Conservation (phyloP, 2,329 filamentous ascomycete genomes). For the Colletotrichum sidae region DNA sequence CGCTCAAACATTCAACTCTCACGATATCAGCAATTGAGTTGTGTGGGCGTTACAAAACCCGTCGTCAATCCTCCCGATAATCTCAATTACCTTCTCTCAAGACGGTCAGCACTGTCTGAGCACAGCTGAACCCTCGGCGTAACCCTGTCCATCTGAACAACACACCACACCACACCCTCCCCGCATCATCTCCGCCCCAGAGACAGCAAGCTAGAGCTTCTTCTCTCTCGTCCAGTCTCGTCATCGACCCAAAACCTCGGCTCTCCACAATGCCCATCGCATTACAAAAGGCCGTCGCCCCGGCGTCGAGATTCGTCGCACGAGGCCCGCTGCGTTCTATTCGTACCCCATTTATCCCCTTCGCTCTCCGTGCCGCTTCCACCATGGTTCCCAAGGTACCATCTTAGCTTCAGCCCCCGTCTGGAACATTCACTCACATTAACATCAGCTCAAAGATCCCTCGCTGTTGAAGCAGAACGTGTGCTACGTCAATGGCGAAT, state of each 20-base stretch:
- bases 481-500: constrained; percentile 92
- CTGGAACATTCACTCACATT: constrained; percentile 17
- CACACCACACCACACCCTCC: constrained; percentile 8
- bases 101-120: constrained; percentile 2
- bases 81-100: not conserved
- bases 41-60: not conserved
- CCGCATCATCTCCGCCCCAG: constrained; percentile 21
- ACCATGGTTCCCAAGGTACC: constrained; percentile 60
- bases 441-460: constrained; percentile 75
- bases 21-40: constrained; percentile 11
- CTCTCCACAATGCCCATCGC: constrained; percentile 31
- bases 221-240: not conserved
- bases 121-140: constrained; percentile 6
- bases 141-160: constrained; percentile 8
- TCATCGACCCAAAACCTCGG: not conserved
- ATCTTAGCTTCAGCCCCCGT: not conserved
- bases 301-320: constrained; percentile 32
- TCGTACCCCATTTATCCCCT: constrained; percentile 28
- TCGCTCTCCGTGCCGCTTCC: constrained; percentile 53
- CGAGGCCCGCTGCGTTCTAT: constrained; percentile 21
- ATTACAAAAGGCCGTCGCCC: constrained; percentile 35
- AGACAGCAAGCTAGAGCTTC: constrained; percentile 19
- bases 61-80: not conserved
- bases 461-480: constrained; percentile 86
- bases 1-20: constrained; percentile 20